These are phyloP conservation scores for Magnaporthiopsis rhizophila DNA, from an alignment of 2,329 filamentous ascomycete genomes.

Conservation along the genomic window DNA sequence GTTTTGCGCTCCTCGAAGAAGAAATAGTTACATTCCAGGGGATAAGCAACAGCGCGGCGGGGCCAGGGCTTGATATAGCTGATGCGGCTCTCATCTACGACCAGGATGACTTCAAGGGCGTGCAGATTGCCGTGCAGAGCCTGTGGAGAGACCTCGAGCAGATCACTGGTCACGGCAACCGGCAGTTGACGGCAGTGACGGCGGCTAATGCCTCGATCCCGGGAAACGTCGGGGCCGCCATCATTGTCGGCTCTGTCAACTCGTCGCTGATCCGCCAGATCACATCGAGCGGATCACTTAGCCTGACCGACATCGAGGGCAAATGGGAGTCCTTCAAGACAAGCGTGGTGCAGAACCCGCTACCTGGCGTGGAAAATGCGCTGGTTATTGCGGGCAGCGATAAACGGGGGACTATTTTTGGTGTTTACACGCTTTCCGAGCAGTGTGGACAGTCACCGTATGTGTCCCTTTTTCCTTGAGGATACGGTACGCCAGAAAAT, in stretches of 20 bases:
- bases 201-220: background rate
- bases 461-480: slow-evolving; percentile 6
- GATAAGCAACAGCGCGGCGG: background rate
- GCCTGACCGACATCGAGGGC: slow-evolving; percentile 36
- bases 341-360: slow-evolving; percentile 28
- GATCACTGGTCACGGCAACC: slow-evolving; percentile 16
- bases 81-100: slow-evolving; percentile 23
- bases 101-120: slow-evolving; percentile 21
- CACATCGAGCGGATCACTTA: slow-evolving; percentile 33
- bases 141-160: slow-evolving; percentile 21
- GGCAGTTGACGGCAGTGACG: background rate
- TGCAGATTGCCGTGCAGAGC: slow-evolving; percentile 25
- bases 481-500: background rate
- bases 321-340: slow-evolving; percentile 49
- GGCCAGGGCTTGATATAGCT: slow-evolving; percentile 17
- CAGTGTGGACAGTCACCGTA: slow-evolving; percentile 52
- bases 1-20: slow-evolving; percentile 10
- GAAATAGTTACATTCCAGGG: slow-evolving; percentile 12
- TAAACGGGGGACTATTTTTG: slow-evolving; percentile 47
- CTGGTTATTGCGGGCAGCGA: slow-evolving; percentile 48
- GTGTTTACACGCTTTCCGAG: slow-evolving; percentile 49
- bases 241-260: slow-evolving; percentile 45
- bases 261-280: slow-evolving; percentile 40
- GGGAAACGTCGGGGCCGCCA: slow-evolving; percentile 22
- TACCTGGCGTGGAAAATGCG: slow-evolving; percentile 13